Evolutionary conservation across 495 filamentous ascomycete genomes (phyloP), one percentile per base, ranked within the genome.

Genomic region (Astrothelium subdiscretum): DNA sequence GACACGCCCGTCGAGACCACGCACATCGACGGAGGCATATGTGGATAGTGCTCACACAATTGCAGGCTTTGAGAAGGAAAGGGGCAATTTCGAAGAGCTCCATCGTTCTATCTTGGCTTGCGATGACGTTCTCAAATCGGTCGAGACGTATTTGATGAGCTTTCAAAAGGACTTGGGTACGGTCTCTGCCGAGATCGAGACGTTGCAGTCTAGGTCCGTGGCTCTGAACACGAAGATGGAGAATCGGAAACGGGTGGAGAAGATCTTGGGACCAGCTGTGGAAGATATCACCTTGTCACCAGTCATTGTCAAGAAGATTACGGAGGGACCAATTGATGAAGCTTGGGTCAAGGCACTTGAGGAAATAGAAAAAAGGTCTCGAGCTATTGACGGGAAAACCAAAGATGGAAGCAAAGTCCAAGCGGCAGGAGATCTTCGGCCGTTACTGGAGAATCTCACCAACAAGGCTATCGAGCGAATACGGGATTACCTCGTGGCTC

Each of bases 121-220:
- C 71, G 92, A 98, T 73, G 88, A 95, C 67, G 90, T 98, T 44
- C 83, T 97, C 43, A 87, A 84, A 70, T 95, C 95, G 1, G 92
- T 98, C 54, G 92, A 98, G 74, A 81, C 82, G 20, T 97, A 96
- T 70, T 75, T 98, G 58, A 88, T 89, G 48, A 90, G 87, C 70
- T 98, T 98, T 68, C 91, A 92, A 74, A 87, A 87, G 58, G 94
- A 98, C 71, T 80, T 98, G 15, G 91, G 90, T 2, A 82, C 83
- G 1, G 95, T 98, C 5, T 96, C 94, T 10, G 85, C 89, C 2
- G 94, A 98, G 69, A 98, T 98, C 31, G 95, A 98, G 74, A 90
- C 83, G 15, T 77, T 98, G 20, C 94, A 98, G 72, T 83, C 86
- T 32, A 85, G 91, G 20, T 97, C 94, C 1, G 83, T 85, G 4